phyloP scores from a whole-genome alignment of 2,329 filamentous ascomycete genomes.

The Neonectria hederae region DNA sequence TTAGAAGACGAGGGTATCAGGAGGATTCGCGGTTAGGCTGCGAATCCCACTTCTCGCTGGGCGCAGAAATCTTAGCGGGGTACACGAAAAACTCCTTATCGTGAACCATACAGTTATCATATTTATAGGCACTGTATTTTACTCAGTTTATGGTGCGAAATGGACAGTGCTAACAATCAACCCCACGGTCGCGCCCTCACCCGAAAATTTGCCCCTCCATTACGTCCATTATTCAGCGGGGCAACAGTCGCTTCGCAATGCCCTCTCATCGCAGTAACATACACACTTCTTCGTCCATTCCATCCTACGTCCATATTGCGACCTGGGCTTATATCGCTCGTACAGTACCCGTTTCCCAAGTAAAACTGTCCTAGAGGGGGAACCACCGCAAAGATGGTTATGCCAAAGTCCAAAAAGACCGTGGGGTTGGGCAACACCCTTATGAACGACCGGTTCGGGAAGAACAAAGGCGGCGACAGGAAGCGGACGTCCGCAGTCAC shows the following conservation, averaged over 20 bases:
- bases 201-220: slow-evolving; percentile 62
- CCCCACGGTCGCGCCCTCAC: slow-evolving; percentile 21
- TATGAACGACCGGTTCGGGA: slow-evolving; percentile 99
- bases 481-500: slow-evolving; percentile 71
- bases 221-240: slow-evolving; percentile 53
- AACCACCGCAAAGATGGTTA: slow-evolving; percentile 57
- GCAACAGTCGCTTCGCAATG: slow-evolving; percentile 33
- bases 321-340: slow-evolving; percentile 28
- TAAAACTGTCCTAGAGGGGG: slow-evolving; percentile 2
- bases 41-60: slow-evolving; percentile 38
- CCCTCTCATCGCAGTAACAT: slow-evolving; percentile 30
- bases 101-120: slow-evolving; percentile 39
- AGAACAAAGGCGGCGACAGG: slow-evolving; percentile 85
- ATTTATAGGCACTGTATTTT: slow-evolving; percentile 44
- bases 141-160: rapidly evolving
- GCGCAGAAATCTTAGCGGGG: slow-evolving; percentile 46
- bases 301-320: slow-evolving; percentile 16
- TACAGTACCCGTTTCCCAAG: slow-evolving; percentile 17
- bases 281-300: slow-evolving; percentile 30
- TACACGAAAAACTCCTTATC: slow-evolving; percentile 45
- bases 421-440: slow-evolving; percentile 96
- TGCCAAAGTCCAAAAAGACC: slow-evolving; percentile 91
- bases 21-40: slow-evolving; percentile 39
- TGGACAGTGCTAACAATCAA: slow-evolving; percentile 43
- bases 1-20: slow-evolving; percentile 19